Evolutionary conservation across 805 yeast species (phyloP).

Genomic region (Kodamaea jinghongensis): DNA sequence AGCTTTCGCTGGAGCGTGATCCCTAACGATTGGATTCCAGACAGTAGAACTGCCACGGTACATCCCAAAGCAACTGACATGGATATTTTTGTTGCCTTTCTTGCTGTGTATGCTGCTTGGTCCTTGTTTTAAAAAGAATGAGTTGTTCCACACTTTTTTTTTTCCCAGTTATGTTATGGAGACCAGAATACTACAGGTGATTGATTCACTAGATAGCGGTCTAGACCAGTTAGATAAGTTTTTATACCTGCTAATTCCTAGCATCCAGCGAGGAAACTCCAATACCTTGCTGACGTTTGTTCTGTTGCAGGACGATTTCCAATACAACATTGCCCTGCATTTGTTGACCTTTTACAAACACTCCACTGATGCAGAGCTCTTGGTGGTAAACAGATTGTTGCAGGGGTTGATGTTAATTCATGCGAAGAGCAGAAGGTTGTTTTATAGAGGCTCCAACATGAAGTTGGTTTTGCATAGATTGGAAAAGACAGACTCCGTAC

Average conservation of each 20-base stretch:
- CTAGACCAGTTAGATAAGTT: slow-evolving; percentile 15
- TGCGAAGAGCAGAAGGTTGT: slow-evolving; percentile 49
- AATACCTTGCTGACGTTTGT: slow-evolving; percentile 27
- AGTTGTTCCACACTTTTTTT: too few relatives aligned
- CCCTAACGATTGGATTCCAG: slow-evolving; percentile 79
- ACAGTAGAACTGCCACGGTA: slow-evolving; percentile 66
- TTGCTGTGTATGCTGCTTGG: neutral
- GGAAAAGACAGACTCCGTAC: slow-evolving; percentile 14
- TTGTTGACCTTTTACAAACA: slow-evolving; percentile 22
- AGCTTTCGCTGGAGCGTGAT: slow-evolving; percentile 79
- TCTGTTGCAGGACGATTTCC: slow-evolving; percentile 50
- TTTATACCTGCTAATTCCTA: slow-evolving; percentile 18
- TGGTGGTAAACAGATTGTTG: slow-evolving; percentile 33
- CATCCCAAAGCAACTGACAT: slow-evolving; percentile 53
- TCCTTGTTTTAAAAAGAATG: neutral
- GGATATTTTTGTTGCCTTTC: neutral
- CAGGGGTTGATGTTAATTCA: slow-evolving; percentile 65
- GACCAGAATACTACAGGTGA: neutral
- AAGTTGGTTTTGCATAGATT: slow-evolving; percentile 26
- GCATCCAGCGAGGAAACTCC: slow-evolving; percentile 8
- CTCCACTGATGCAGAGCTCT: neutral
- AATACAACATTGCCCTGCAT: slow-evolving; percentile 47
- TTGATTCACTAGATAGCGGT: slow-evolving; percentile 5
- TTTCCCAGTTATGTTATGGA: neutral
- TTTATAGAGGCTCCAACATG: slow-evolving; percentile 43